Evolutionary conservation across 768 basidiomycete species (phyloP).

Genomic region (Termitomyces heimii): DNA sequence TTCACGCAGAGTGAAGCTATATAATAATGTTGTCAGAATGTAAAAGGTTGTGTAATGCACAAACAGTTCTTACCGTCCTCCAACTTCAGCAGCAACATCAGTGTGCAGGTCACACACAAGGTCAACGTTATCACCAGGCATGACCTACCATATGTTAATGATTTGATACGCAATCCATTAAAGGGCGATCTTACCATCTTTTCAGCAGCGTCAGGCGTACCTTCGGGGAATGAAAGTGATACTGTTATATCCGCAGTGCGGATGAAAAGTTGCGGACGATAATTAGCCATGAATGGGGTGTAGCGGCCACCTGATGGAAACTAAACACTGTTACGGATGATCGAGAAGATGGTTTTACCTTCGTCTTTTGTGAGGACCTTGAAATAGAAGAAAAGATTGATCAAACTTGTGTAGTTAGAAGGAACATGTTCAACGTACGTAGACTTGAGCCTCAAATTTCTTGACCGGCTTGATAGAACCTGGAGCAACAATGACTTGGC

Average conservation of each 20-base stretch:
- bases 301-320: slow-evolving; percentile 59
- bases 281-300: slow-evolving; percentile 90
- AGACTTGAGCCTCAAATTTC: slow-evolving; percentile 92
- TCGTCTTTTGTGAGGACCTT: slow-evolving; percentile 85
- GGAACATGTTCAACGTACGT: slow-evolving; percentile 38
- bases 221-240: slow-evolving; percentile 79
- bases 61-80: slow-evolving; percentile 50
- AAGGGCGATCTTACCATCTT: slow-evolving; percentile 61
- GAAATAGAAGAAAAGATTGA: background rate
- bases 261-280: slow-evolving; percentile 92
- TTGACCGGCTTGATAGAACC: slow-evolving; percentile 92
- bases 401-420: background rate
- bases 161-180: background rate
- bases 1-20: slow-evolving; percentile 85
- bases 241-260: slow-evolving; percentile 94
- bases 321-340: slow-evolving; percentile 12
- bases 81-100: slow-evolving; percentile 86
- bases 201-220: slow-evolving; percentile 71
- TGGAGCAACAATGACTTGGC: slow-evolving; percentile 85
- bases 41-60: background rate
- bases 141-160: slow-evolving; percentile 45
- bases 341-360: slow-evolving; percentile 26
- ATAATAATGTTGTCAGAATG: slow-evolving; percentile 1
- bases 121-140: slow-evolving; percentile 98
- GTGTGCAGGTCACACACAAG: slow-evolving; percentile 78